Percentiles rank a stretch among this genome's conserved stretches.
Evolutionary conservation across 1,284 basidiomycete species (phyloP).

Genomic region (Mycena citricolor): DNA sequence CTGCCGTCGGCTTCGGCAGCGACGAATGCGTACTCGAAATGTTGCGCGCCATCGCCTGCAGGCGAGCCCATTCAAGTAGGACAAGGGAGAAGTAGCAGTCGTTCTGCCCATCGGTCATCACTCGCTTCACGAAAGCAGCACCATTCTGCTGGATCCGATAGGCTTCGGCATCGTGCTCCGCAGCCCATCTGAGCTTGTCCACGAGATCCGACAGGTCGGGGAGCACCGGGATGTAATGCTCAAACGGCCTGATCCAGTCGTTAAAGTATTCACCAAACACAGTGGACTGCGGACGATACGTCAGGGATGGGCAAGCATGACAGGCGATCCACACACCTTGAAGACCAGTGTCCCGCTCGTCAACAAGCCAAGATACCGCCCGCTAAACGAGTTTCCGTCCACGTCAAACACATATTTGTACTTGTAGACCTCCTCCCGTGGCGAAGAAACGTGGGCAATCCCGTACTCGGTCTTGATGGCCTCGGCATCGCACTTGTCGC

Average conservation of each 20-base stretch:
- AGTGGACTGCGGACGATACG: constrained; percentile 8
- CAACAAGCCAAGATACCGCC: constrained; percentile 20
- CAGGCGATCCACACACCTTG: constrained; percentile 11
- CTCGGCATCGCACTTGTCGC: constrained; percentile 20
- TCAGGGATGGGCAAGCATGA: background rate
- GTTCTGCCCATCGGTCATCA: constrained; percentile 22
- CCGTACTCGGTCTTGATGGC: constrained; percentile 19
- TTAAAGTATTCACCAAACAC: constrained; percentile 23
- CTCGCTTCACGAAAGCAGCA: constrained; percentile 17
- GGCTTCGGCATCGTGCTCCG: constrained; percentile 20
- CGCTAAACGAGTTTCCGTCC: constrained; percentile 22
- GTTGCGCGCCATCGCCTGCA: constrained; percentile 14
- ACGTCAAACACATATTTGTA: constrained; percentile 23
- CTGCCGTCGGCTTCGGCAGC: too few relatives aligned
- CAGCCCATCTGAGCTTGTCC: constrained; percentile 24
- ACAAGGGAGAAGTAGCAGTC: constrained; percentile 23
- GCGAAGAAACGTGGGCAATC: constrained; percentile 9
- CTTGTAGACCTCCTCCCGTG: constrained; percentile 23
- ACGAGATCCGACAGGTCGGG: constrained; percentile 24
- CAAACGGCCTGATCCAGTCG: constrained; percentile 23
- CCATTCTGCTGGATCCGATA: constrained; percentile 21
- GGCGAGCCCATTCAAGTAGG: constrained; percentile 22
- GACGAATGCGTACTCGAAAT: too few relatives aligned
- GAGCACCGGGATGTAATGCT: constrained; percentile 23
- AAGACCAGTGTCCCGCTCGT: constrained; percentile 22